phyloP scores from a whole-genome alignment of 2,329 filamentous ascomycete species.

The Neofusicoccum sp. region DNA sequence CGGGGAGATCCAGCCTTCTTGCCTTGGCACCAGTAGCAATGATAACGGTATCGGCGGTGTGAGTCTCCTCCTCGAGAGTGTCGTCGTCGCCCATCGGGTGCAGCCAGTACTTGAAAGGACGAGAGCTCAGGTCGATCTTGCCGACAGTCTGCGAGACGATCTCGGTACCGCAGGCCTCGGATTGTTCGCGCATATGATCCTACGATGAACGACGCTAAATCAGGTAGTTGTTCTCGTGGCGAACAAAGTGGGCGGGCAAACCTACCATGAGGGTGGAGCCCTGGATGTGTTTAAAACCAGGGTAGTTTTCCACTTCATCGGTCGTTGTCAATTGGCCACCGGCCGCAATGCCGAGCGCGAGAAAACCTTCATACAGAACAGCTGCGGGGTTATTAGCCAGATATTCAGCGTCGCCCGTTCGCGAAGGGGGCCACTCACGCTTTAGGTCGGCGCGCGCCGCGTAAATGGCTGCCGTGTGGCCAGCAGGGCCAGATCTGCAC shows the following conservation, averaged over 20 bases:
- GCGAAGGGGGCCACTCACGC: conserved; percentile 54
- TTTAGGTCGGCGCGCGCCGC: conserved; percentile 91
- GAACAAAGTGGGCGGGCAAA: conserved; percentile 5
- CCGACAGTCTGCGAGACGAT: conserved; percentile 92
- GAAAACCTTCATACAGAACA: conserved; percentile 95
- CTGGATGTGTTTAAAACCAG: conserved; percentile 89
- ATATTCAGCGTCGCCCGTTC: neutral
- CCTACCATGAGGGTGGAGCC: conserved; percentile 82
- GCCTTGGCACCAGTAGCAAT: conserved; percentile 95
- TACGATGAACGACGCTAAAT: conserved; percentile 33
- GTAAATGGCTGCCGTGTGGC: conserved; percentile 97
- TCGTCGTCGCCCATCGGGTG: conserved; percentile 78
- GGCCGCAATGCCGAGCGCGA: conserved; percentile 94
- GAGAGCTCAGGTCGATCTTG: conserved; percentile 77
- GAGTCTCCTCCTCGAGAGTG: conserved; percentile 64
- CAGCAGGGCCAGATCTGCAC: conserved; percentile 87
- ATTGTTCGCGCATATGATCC: conserved; percentile 92
- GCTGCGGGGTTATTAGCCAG: conserved; percentile 51
- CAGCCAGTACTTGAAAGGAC: conserved; percentile 87
- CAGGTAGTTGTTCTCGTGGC: conserved; percentile 3
- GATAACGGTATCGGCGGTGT: conserved; percentile 91
- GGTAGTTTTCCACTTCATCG: conserved; percentile 98
- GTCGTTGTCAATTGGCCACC: conserved; percentile 97
- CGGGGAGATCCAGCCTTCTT: conserved; percentile 75
- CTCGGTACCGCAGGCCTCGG: conserved; percentile 86